Evolutionary conservation across 1,284 basidiomycete genomes (phyloP).

Genomic region (Jaminaea rosea): DNA sequence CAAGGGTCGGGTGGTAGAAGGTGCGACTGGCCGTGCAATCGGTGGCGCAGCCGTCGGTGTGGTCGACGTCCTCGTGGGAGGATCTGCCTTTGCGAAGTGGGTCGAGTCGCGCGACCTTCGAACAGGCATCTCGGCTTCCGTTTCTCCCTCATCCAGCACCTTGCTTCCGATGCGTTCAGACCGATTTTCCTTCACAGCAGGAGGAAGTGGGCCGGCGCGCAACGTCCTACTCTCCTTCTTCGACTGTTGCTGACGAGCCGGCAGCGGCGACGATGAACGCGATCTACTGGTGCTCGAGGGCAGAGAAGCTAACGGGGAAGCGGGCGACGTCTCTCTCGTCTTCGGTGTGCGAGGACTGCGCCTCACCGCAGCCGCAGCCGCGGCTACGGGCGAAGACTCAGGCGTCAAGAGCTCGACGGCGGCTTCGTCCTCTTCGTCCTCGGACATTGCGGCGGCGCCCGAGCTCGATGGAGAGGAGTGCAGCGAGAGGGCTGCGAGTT

Average conservation of each 20-base stretch:
- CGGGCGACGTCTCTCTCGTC: background rate
- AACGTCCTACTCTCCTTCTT: too few species aligned
- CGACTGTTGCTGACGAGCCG: too few species aligned
- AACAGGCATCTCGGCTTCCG: background rate
- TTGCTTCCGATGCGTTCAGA: too few species aligned
- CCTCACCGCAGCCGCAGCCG: background rate
- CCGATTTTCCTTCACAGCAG: too few species aligned
- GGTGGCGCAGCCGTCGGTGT: background rate
- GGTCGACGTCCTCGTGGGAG: background rate
- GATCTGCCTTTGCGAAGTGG: slow-evolving; percentile 1
- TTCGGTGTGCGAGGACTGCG: background rate
- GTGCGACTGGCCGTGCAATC: too few species aligned
- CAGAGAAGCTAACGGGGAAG: too few species aligned
- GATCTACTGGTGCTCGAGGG: too few species aligned
- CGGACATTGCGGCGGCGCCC: too few species aligned
- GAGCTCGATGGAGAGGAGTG: background rate
- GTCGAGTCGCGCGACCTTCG: background rate
- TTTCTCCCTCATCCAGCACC: background rate
- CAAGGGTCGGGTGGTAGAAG: slow-evolving; percentile 13
- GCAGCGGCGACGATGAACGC: too few species aligned
- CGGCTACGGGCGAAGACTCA: background rate
- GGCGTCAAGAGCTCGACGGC: background rate
- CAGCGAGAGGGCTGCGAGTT: background rate
- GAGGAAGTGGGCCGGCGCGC: too few species aligned
- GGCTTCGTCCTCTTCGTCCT: background rate